Base-by-base conservation (phyloP, 257 asterid species). In the Rubia yunnanensis region DNA sequence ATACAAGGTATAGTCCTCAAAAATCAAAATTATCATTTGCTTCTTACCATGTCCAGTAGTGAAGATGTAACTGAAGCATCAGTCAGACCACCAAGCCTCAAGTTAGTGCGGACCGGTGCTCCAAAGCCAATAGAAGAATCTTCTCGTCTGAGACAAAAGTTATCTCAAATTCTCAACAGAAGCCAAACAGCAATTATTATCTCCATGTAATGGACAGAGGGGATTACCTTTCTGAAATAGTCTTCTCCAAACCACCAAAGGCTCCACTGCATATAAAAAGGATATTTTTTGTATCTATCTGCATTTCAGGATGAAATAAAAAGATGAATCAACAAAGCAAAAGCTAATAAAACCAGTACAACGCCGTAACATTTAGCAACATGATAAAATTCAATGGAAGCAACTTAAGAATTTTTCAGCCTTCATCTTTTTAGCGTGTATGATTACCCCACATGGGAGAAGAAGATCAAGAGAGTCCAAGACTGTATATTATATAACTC, bases 111-210 rank as follows among this genome's bases (percentile, higher is more conserved):
- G 57, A 88, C 87, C 4, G 89, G 94, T 61, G 94, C 94, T 75
- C 98, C 98, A 76, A 91, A 88, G 74, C 98, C 98, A 72, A 91
- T 91, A 53, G 96, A 91, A 55, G 92, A 84, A 85, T 88, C 96
- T 72, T 86, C 88, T 53, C 90, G 95, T 64, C 98, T 88, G 70
- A 54, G 55, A 69, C 22, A 24, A 63, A 73, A 72, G 48, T 60
- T 74, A 76, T 44, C 49, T 67, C 60, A 44, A 44, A 44, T 3
- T 15, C 17, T 4, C 52, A 61, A 44, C 18, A 61, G 28, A 73
- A 52, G 28, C 44, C 31, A 70, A 69, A 41, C 57, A 74, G 28
- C 7, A 60, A 70, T 31, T 13, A 30, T 56, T 32, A 31, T 44
- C 59, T 59, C 67, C 28, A 39, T 6, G 59, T n/a, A 54, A 65